Conservation (phyloP, 441 rosid species). For the Erodium trifolium region DNA sequence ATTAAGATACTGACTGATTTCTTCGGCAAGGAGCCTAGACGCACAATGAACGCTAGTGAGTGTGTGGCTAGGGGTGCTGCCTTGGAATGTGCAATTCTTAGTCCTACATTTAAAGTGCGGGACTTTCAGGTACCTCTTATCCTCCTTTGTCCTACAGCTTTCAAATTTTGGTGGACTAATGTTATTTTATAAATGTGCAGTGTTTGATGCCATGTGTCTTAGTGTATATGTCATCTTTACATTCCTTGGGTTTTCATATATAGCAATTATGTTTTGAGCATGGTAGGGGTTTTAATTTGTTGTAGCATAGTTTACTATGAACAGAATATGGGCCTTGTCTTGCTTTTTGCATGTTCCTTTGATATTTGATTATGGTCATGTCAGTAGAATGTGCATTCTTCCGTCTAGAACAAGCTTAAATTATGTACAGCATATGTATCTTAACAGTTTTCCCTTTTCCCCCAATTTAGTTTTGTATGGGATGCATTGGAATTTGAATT, state of each 20-base stretch:
- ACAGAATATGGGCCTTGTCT: background rate
- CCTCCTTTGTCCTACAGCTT: background rate
- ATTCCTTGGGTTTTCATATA: background rate
- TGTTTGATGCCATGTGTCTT: background rate
- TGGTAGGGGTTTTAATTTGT: background rate
- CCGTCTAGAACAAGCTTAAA: no score
- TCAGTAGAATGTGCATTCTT: no score
- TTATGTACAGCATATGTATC: no score
- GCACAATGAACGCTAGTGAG: constrained; percentile 98
- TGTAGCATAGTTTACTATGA: background rate
- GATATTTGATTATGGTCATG: no score
- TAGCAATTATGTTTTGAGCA: background rate
- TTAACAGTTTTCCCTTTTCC: background rate
- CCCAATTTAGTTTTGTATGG: background rate
- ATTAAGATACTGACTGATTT: constrained; percentile 71
- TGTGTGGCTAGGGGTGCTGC: constrained; percentile 93
- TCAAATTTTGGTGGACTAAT: background rate
- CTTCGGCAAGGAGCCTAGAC: constrained; percentile 93
- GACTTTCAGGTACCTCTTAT: constrained; percentile 72
- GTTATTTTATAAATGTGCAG: background rate
- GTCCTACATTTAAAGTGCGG: constrained; percentile 93
- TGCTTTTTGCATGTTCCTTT: no score
- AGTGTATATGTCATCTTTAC: background rate
- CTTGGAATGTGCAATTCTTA: constrained; percentile 89
- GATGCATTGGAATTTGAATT: background rate